These are phyloP conservation scores for Dictyophora rubrovolvata DNA, from an alignment of 768 basidiomycete genomes.

Conservation along the genomic window DNA sequence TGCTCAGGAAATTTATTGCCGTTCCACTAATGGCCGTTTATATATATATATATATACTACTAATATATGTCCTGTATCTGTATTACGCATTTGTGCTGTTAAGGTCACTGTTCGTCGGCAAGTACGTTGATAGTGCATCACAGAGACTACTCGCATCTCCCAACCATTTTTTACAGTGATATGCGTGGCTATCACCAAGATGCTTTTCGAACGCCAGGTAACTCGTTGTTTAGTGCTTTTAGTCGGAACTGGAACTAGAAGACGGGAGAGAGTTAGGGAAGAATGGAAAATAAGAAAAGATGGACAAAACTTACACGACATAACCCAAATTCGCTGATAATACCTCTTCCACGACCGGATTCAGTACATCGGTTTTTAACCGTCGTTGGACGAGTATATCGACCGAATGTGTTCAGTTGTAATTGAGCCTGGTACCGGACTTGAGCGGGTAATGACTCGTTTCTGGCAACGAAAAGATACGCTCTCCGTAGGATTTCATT, in stretches of 20 bases:
- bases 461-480: conserved; percentile 88
- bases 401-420: conserved; percentile 79
- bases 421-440: conserved; percentile 91
- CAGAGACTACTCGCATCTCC: no score
- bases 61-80: neutral
- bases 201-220: conserved; percentile 83
- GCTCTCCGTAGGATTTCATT: conserved; percentile 81
- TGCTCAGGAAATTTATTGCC: neutral
- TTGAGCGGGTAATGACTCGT: conserved; percentile 77
- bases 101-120: no score
- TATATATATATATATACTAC: conserved; percentile 1
- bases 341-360: conserved; percentile 77
- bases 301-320: conserved; percentile 47
- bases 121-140: no score
- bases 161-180: neutral
- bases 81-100: neutral
- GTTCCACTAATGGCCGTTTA: neutral
- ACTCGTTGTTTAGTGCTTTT: conserved; percentile 70
- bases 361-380: conserved; percentile 86
- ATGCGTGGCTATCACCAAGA: conserved; percentile 54
- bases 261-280: neutral
- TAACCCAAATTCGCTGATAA: conserved; percentile 82
- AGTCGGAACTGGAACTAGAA: conserved; percentile 80
- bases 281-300: neutral
- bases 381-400: conserved; percentile 72